Base-by-base conservation (phyloP, 2,329 filamentous ascomycete genomes). In the Diaporthe amygdali region DNA sequence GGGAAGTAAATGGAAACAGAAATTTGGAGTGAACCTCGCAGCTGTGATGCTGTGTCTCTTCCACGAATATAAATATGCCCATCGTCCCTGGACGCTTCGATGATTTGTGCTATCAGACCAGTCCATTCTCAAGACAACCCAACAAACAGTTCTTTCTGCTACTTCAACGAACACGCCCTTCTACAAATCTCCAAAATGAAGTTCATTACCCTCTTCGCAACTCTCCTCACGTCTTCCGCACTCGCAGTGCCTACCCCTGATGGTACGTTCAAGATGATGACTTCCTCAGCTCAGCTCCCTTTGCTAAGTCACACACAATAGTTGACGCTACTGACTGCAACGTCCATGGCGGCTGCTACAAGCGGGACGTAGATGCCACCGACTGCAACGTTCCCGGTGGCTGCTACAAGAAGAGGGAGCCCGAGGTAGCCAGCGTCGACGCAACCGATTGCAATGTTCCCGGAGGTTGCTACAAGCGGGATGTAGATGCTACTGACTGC, bases 161-260 rank as follows among this genome's bases (percentile, higher is more conserved):
- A 56, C 34, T 41, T 41, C 3, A 27, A 10, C 3, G 9, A 22
- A 12, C 39, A 20, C 14, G 12, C 10, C 20, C 12, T 20, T n/a
- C 5, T 39, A 5, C 5, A 37, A 55, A 0, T 5, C n/a, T 17
- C 9, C 15, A 49, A 1, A 27, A 70, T 70, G 68, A 56, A 70
- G 39, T 32, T 32, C 6, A 30, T 41, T n/a, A 8, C 61, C 17
- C 25, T 70, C 25, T 5, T 66, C 56, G 46, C 59, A 39, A 27
- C 59, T n/a, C 30, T 70, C 59, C 59, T 70, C 51, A n/a, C 55
- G 25, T n/a, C 49, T 9, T 34, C 61, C 15, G 51, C 47, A n/a
- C 25, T 46, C 25, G 37, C 41, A 20, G 17, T 37, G 5, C 61
- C 44, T 20, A 39, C 44, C 15, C 20, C 32, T 17, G 25, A 44